phyloP scores from a whole-genome alignment of 345 rosid genomes.

The rapeseed (Brassica napus) region DNA sequence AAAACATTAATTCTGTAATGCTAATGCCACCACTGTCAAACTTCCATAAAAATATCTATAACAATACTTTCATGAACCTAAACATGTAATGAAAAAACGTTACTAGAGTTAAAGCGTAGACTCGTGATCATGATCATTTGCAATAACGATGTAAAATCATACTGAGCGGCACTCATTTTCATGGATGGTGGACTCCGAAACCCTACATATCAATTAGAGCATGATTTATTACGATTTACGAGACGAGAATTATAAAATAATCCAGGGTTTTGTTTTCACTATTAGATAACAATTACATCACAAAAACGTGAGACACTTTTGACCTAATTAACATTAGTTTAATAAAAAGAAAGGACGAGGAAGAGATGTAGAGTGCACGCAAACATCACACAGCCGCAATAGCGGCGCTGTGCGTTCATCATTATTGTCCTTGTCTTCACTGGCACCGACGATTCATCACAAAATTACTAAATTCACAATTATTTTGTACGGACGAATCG shows the following conservation, averaged over 20 bases:
- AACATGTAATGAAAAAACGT: neutral
- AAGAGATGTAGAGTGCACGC: slow-evolving; percentile 52
- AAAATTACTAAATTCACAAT: neutral
- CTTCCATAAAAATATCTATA: neutral
- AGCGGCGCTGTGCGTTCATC: slow-evolving; percentile 53
- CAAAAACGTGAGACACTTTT: slow-evolving; percentile 28
- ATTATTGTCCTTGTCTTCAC: slow-evolving; percentile 2
- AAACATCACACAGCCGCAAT: slow-evolving; percentile 79
- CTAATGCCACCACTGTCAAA: neutral
- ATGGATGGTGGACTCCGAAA: neutral
- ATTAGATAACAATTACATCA: neutral
- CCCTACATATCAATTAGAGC: slow-evolving; percentile 19
- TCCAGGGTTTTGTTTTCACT: neutral
- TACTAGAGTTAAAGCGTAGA: neutral
- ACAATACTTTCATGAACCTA: neutral
- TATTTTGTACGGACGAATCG: slow-evolving; percentile 46
- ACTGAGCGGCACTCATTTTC: neutral
- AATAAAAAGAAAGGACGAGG: slow-evolving; percentile 19
- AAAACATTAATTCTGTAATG: neutral
- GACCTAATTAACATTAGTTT: slow-evolving; percentile 31
- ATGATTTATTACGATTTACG: neutral
- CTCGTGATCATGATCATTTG: neutral
- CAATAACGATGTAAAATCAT: neutral
- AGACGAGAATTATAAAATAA: neutral
- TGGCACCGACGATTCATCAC: slow-evolving; percentile 36